Evolutionary conservation across 2,329 filamentous ascomycete species (phyloP).

Genomic region (Catunica adiposa): DNA sequence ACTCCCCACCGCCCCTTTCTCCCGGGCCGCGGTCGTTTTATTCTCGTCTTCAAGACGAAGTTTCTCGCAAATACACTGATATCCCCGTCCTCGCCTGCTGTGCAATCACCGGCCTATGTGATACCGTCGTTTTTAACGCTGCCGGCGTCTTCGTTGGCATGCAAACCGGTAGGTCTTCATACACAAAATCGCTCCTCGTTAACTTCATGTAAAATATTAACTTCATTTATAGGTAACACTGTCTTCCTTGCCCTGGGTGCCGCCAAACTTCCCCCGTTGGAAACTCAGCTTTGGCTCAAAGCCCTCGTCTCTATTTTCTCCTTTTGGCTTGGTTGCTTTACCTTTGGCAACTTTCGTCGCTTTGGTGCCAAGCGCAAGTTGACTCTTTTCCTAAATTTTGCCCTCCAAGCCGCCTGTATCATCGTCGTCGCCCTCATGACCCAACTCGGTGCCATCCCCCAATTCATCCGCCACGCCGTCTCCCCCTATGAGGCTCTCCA

Average conservation of each 20-base stretch:
- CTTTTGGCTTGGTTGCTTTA: constrained; percentile 37
- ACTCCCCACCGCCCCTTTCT: neutral
- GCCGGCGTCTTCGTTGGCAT: constrained; percentile 26
- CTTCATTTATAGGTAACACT: constrained; percentile 34
- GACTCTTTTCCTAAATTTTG: constrained; percentile 32
- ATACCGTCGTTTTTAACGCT: constrained; percentile 26
- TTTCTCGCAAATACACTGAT: constrained; percentile 17
- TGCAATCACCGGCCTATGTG: constrained; percentile 25
- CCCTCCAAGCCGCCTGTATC: constrained; percentile 34
- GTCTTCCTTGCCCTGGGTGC: constrained; percentile 45
- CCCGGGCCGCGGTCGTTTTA: neutral
- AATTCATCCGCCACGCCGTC: constrained; percentile 17
- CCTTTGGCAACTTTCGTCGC: constrained; percentile 24
- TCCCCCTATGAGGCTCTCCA: constrained; percentile 6
- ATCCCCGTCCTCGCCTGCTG: constrained; percentile 26
- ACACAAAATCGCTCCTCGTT: neutral
- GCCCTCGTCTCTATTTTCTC: constrained; percentile 34
- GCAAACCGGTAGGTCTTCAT: constrained; percentile 21
- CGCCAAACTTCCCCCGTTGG: constrained; percentile 31
- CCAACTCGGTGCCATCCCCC: constrained; percentile 29
- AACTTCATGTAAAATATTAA: neutral
- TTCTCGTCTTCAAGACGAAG: constrained; percentile 7
- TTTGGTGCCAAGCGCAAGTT: constrained; percentile 24
- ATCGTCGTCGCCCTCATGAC: constrained; percentile 36
- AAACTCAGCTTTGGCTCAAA: constrained; percentile 34